Conservation (phyloP, 2,329 filamentous ascomycete species). For the Ceratocystis cubensis region DNA sequence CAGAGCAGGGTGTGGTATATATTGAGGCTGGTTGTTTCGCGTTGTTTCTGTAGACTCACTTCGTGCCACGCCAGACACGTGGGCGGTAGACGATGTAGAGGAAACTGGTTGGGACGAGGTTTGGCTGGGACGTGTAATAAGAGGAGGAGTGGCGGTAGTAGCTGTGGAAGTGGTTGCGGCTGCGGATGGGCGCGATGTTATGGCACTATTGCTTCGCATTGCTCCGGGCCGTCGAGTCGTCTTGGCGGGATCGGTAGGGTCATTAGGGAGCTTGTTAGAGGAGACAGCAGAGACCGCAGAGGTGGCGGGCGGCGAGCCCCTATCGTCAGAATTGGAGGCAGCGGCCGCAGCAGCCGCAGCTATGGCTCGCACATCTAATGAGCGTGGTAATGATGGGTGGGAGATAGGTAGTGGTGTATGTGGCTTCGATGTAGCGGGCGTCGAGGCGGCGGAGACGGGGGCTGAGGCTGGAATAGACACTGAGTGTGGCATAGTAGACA, state of each 20-base stretch:
- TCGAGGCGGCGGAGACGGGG: constrained; percentile 21
- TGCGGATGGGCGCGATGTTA: constrained; percentile 30
- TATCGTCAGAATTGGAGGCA: constrained; percentile 22
- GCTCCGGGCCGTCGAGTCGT: constrained; percentile 30
- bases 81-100: constrained; percentile 20
- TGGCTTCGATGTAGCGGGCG: constrained; percentile 23
- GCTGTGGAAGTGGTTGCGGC: neutral
- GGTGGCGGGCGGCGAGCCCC: constrained; percentile 25
- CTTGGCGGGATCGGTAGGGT: constrained; percentile 25
- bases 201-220: constrained; percentile 43
- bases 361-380: constrained; percentile 9
- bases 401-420: constrained; percentile 23
- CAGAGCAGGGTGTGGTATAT: constrained; percentile 41
- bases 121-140: constrained; percentile 11
- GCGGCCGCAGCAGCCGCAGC: neutral
- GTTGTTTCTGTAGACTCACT: constrained; percentile 20
- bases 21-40: constrained; percentile 28
- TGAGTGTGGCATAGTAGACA: constrained; percentile 24
- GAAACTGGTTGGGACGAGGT: neutral
- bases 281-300: constrained; percentile 15
- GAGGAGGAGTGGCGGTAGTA: constrained; percentile 12
- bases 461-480: constrained; percentile 17
- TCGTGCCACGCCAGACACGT: constrained; percentile 23
- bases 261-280: constrained; percentile 18
- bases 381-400: constrained; percentile 20